Percentiles rank a stretch among this genome's conserved stretches.
Evolutionary conservation across 495 filamentous ascomycete species (phyloP).

Genomic region (Talaromyces thailandensis): DNA sequence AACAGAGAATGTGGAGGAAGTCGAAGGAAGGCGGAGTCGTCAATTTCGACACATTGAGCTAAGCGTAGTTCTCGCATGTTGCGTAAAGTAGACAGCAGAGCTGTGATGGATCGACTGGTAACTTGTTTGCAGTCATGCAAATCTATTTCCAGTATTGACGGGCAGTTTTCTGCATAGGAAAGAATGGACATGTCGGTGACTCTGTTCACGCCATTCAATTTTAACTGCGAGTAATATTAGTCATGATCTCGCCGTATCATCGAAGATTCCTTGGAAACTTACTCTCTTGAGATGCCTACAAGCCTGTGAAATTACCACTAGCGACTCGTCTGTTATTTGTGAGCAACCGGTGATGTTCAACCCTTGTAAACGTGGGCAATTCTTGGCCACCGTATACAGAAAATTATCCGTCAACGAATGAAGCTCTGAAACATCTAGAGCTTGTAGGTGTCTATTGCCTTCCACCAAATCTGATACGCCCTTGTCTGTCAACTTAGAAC

Average conservation of each 20-base stretch:
- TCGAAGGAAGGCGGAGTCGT: slow-evolving; percentile 76
- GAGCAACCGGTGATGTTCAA: slow-evolving; percentile 85
- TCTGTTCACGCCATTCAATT: slow-evolving; percentile 81
- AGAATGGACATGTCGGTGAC: slow-evolving; percentile 70
- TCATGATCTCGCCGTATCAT: slow-evolving; percentile 9
- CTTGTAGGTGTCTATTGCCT: slow-evolving; percentile 72
- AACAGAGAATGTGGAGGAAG: slow-evolving; percentile 61
- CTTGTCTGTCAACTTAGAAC: slow-evolving; percentile 71
- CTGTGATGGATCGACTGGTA: slow-evolving; percentile 70
- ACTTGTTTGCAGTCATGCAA: slow-evolving; percentile 77
- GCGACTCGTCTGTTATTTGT: slow-evolving; percentile 74
- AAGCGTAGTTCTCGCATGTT: slow-evolving; percentile 84
- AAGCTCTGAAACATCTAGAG: slow-evolving; percentile 82
- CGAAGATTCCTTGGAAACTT: slow-evolving; percentile 16
- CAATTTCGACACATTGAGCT: slow-evolving; percentile 71
- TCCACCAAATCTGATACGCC: slow-evolving; percentile 73
- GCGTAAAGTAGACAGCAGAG: slow-evolving; percentile 63
- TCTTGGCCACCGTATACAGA: slow-evolving; percentile 66
- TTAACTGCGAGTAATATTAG: slow-evolving; percentile 52
- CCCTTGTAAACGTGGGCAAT: slow-evolving; percentile 80
- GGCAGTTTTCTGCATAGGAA: slow-evolving; percentile 80
- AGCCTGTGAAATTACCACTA: slow-evolving; percentile 71
- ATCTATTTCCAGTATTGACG: slow-evolving; percentile 92
- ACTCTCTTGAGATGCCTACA: slow-evolving; percentile 87
- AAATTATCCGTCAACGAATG: slow-evolving; percentile 74